These are phyloP conservation scores for Phycomyces blakesleeanus DNA, from an alignment of 192 early-diverging fungal species.

Conservation along the genomic window DNA sequence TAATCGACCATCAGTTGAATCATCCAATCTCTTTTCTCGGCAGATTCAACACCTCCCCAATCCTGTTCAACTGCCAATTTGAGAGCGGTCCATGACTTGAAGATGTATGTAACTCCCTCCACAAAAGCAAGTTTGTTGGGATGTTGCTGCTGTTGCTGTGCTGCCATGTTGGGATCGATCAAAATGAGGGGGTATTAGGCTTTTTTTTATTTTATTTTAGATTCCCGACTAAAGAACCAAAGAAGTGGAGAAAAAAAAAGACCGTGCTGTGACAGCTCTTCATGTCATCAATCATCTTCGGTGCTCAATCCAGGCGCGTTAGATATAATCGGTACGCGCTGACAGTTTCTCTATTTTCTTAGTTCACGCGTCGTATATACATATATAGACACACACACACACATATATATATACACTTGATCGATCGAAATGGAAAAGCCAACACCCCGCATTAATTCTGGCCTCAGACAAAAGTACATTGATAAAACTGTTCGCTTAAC, in stretches of 20 bases:
- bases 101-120: conserved; percentile 59
- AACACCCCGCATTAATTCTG: conserved; percentile 33
- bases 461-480: conserved; percentile 24
- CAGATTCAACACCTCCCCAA: conserved; percentile 65
- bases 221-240: too few relatives aligned
- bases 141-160: conserved; percentile 18
- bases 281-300: too few relatives aligned
- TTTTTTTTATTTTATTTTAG: too few relatives aligned
- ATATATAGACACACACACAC: too few relatives aligned
- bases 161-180: conserved; percentile 6
- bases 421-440: conserved; percentile 28
- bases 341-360: too few relatives aligned
- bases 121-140: conserved; percentile 51
- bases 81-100: conserved; percentile 68
- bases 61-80: conserved; percentile 65
- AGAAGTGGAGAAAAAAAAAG: too few relatives aligned
- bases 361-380: too few relatives aligned
- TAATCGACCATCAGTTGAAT: conserved; percentile 60
- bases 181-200: background rate
- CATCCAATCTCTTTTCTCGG: conserved; percentile 68
- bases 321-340: too few relatives aligned
- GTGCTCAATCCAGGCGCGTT: too few relatives aligned
- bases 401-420: background rate
- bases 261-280: too few relatives aligned
- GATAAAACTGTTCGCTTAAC: conserved; percentile 23